These are phyloP conservation scores for Phytophthora constricta DNA, from an alignment of 352 stramenopile species.

Conservation along the genomic window DNA sequence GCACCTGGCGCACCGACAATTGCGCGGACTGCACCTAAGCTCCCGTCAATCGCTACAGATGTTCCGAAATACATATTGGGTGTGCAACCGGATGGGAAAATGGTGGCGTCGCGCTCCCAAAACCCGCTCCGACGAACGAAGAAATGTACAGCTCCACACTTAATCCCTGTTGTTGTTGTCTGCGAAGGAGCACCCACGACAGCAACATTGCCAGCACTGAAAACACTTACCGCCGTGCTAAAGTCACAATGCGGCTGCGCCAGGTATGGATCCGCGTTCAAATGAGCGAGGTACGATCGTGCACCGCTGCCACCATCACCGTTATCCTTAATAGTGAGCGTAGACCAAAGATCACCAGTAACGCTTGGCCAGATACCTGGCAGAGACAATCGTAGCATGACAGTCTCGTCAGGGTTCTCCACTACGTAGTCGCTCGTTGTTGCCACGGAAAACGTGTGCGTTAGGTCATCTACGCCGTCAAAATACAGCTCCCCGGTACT, in stretches of 20 bases:
- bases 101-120: slow-evolving; percentile 70
- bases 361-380: slow-evolving; percentile 93
- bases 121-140: slow-evolving; percentile 66
- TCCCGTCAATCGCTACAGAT: slow-evolving; percentile 77
- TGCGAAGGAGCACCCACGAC: slow-evolving; percentile 69
- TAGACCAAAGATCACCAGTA: slow-evolving; percentile 86
- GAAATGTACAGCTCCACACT: slow-evolving; percentile 76
- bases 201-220: slow-evolving; percentile 67
- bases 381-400: slow-evolving; percentile 91
- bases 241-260: slow-evolving; percentile 56
- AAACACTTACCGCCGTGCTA: slow-evolving; percentile 65
- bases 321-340: slow-evolving; percentile 92
- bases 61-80: slow-evolving; percentile 64
- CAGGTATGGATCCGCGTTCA: slow-evolving; percentile 42
- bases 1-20: slow-evolving; percentile 75
- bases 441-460: slow-evolving; percentile 75
- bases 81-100: slow-evolving; percentile 54
- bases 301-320: slow-evolving; percentile 88
- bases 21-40: slow-evolving; percentile 55
- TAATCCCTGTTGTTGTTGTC: slow-evolving; percentile 28
- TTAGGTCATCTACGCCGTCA: slow-evolving; percentile 47
- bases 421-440: slow-evolving; percentile 92
- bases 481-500: slow-evolving; percentile 73
- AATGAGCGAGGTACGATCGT: slow-evolving; percentile 63
- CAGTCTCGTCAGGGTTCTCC: slow-evolving; percentile 91